phyloP scores from a whole-genome alignment of 352 stramenopile species.

The Globisporangium alternatum region DNA sequence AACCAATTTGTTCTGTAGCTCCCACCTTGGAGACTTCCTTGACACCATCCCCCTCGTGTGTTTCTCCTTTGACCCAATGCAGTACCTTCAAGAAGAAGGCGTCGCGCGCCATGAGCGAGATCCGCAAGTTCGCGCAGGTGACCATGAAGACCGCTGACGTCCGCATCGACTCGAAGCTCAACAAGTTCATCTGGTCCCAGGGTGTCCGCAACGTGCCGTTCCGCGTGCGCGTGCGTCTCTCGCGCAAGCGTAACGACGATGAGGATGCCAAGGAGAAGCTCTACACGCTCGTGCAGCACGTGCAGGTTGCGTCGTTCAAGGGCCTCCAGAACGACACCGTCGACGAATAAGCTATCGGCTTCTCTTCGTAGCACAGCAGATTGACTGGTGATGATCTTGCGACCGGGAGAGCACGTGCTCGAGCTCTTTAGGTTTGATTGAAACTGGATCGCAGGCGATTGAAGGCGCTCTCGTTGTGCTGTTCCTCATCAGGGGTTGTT shows the following conservation, averaged over 20 bases:
- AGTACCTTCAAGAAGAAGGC: conserved; percentile 98
- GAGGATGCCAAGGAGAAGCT: conserved; percentile 99
- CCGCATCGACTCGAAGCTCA: conserved; percentile 94
- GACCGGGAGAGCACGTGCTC: neutral
- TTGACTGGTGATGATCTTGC: conserved; percentile 7
- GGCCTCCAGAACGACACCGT: conserved; percentile 96
- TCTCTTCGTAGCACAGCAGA: neutral
- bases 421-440: conserved; percentile 12
- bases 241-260: conserved; percentile 98
- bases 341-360: conserved; percentile 69
- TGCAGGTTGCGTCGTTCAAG: conserved; percentile 96
- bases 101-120: conserved; percentile 95
- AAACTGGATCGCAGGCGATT: conserved; percentile 10
- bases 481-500: neutral
- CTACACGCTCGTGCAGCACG: conserved; percentile 98
- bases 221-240: conserved; percentile 96
- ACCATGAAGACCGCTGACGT: conserved; percentile 98
- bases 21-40: conserved; percentile 88
- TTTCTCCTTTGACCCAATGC: conserved; percentile 19
- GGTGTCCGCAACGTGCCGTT: conserved; percentile 98
- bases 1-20: conserved; percentile 55
- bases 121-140: conserved; percentile 97
- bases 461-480: neutral
- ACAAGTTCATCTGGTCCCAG: conserved; percentile 98
- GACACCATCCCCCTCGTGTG: conserved; percentile 33